Conservation (phyloP, 495 filamentous ascomycete genomes). For the Talaromyces thailandensis region DNA sequence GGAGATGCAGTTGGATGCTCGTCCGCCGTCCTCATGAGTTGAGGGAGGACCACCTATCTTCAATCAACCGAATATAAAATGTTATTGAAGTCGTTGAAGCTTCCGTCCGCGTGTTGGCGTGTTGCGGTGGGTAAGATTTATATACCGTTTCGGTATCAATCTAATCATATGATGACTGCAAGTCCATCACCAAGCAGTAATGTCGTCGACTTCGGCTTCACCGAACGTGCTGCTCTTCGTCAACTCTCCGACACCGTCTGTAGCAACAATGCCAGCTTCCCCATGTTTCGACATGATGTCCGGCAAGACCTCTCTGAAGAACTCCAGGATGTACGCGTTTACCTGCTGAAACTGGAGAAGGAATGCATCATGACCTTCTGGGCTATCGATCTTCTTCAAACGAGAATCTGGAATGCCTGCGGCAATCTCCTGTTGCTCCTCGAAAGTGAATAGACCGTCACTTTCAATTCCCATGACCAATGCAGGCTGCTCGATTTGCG, state of each 20-base stretch:
- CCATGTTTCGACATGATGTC: constrained; percentile 69
- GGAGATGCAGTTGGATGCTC: constrained; percentile 39
- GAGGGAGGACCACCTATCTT: constrained; percentile 3
- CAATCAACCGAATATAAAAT: neutral
- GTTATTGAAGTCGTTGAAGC: neutral
- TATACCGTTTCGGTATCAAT: neutral
- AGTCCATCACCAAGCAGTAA: constrained; percentile 75
- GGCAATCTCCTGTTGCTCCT: constrained; percentile 88
- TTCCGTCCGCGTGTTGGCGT: neutral
- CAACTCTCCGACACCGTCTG: constrained; percentile 34
- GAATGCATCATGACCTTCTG: constrained; percentile 95
- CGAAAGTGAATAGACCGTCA: constrained; percentile 93
- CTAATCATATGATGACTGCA: neutral
- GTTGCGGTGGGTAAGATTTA: neutral
- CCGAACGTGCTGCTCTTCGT: constrained; percentile 85
- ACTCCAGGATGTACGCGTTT: constrained; percentile 76
- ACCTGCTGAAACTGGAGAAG: constrained; percentile 95
- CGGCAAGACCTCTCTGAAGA: constrained; percentile 72
- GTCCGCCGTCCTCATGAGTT: constrained; percentile 11
- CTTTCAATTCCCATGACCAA: constrained; percentile 88
- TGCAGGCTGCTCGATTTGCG: constrained; percentile 74
- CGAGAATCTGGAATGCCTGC: constrained; percentile 68
- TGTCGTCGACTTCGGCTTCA: constrained; percentile 93
- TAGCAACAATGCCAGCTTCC: constrained; percentile 25
- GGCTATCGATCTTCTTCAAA: constrained; percentile 78